Evolutionary conservation across 306 rosid genomes (phyloP), one percentile per base, ranked within the genome.

Genomic region (Datisca glomerata): DNA sequence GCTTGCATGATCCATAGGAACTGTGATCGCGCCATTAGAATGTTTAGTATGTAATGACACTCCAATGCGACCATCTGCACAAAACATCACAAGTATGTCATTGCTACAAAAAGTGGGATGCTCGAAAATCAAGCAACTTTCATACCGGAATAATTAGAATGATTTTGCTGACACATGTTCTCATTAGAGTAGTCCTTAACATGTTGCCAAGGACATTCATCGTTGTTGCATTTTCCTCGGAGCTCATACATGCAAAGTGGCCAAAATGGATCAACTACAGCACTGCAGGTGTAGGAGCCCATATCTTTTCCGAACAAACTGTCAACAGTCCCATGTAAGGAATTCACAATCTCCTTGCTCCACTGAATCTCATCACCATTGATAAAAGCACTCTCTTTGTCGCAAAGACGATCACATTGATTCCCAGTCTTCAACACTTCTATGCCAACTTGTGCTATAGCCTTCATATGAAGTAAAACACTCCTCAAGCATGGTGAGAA

Each of bases 221-320:
- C 89, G 65, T 89, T 74, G 86, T 89, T 89, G 83, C 97, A 89
- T 69, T 83, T 89, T 68, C 97, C 97, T 56, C 97, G 93, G 33
- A 89, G 95, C 50, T 83, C 97, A 74, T 54, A 89, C 83, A 80
- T 74, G 73, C 97, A 89, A 58, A 83, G 93, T 1, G 97, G 97
- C 93, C 85, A 76, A 63, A 72, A 76, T 5, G 91, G 85, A 57
- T 89, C 94, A 60, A 89, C 73, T 6, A 70, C 50, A 34, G 75
- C 49, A 53, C 68, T 71, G 63, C 60, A 51, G 43, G 72, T 63
- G 59, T 76, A 80, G 57, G 83, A 72, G 53, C 85, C 75, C 43
- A 24, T 17, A 56, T 77, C 85, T 43, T 60, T 73, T 25, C 61
- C 59, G 39, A 48, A 48, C 34, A 74, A 49, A 36, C 57, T 64